These are phyloP conservation scores for Fusarium sp. DNA, from an alignment of 2,329 filamentous ascomycete species.

Conservation along the genomic window DNA sequence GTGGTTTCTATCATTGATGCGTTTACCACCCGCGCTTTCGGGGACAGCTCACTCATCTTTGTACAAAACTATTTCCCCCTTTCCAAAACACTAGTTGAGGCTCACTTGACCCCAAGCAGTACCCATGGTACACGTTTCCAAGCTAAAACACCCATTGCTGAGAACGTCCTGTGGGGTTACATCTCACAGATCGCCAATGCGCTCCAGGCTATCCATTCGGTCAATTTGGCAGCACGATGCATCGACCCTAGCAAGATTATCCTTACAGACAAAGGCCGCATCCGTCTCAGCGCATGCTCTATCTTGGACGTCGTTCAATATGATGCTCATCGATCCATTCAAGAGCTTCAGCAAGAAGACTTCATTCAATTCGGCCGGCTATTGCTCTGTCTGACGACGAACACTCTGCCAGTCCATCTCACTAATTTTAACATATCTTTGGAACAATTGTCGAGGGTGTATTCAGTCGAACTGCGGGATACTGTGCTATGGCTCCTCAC, in stretches of 20 bases:
- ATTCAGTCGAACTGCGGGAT: constrained; percentile 81
- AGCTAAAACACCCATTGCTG: constrained; percentile 64
- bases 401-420: constrained; percentile 63
- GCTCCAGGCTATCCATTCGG: constrained; percentile 84
- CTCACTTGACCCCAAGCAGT: constrained; percentile 68
- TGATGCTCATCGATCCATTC: constrained; percentile 73
- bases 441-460: constrained; percentile 80
- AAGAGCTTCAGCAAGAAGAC: constrained; percentile 88
- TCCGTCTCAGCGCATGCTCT: constrained; percentile 87
- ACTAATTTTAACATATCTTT: constrained; percentile 75
- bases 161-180: constrained; percentile 89
- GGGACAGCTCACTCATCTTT: constrained; percentile 93
- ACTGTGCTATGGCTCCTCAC: constrained; percentile 85
- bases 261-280: constrained; percentile 87
- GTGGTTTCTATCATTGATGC: constrained; percentile 90
- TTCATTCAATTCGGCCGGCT: constrained; percentile 85
- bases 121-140: constrained; percentile 58
- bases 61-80: constrained; percentile 94
- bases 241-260: constrained; percentile 91
- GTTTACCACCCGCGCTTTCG: constrained; percentile 92
- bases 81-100: constrained; percentile 88
- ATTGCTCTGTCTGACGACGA: constrained; percentile 83
- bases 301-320: constrained; percentile 90
- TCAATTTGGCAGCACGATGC: constrained; percentile 84
- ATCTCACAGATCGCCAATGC: constrained; percentile 91